Evolutionary conservation across 2,329 filamentous ascomycete genomes (phyloP).

Genomic region (Chaetothyriales sp.): DNA sequence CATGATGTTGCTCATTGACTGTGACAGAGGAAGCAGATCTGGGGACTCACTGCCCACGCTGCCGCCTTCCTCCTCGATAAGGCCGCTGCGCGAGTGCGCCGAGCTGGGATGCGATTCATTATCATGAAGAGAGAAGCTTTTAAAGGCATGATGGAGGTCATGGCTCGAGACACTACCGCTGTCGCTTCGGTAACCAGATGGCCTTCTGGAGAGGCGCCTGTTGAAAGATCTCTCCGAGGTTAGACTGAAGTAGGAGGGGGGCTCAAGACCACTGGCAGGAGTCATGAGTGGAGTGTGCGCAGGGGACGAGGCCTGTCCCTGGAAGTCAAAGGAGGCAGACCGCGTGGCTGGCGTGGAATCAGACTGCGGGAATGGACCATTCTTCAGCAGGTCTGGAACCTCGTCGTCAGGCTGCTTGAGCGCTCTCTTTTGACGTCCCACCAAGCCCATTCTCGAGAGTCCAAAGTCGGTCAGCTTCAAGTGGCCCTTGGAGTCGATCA

Average conservation of each 20-base stretch:
- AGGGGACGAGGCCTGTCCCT: conserved; percentile 58
- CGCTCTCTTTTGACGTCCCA: conserved; percentile 89
- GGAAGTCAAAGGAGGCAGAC: conserved; percentile 84
- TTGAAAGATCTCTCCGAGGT: conserved; percentile 41
- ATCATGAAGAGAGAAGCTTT: conserved; percentile 60
- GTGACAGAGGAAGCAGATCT: conserved; percentile 55
- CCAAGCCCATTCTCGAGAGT: conserved; percentile 87
- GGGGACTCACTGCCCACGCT: conserved; percentile 60
- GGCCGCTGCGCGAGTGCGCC: conserved; percentile 36
- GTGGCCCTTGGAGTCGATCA: conserved; percentile 94
- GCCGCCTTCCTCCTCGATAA: conserved; percentile 60
- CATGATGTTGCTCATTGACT: conserved; percentile 36
- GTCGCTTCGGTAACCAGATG: conserved; percentile 76
- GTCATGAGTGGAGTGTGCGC: conserved; percentile 74
- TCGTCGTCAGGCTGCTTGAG: conserved; percentile 63
- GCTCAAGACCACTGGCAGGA: conserved; percentile 58
- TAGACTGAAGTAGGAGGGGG: conserved; percentile 87
- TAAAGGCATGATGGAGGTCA: conserved; percentile 65
- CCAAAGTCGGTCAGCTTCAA: conserved; percentile 96
- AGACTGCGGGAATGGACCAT: conserved; percentile 77
- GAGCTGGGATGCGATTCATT: conserved; percentile 22
- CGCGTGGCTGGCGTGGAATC: conserved; percentile 76
- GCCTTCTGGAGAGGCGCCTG: conserved; percentile 49
- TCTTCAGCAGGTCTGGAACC: conserved; percentile 83
- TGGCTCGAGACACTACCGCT: conserved; percentile 66